phyloP scores from a whole-genome alignment of 768 basidiomycete species.

The Lyophyllum decastes region DNA sequence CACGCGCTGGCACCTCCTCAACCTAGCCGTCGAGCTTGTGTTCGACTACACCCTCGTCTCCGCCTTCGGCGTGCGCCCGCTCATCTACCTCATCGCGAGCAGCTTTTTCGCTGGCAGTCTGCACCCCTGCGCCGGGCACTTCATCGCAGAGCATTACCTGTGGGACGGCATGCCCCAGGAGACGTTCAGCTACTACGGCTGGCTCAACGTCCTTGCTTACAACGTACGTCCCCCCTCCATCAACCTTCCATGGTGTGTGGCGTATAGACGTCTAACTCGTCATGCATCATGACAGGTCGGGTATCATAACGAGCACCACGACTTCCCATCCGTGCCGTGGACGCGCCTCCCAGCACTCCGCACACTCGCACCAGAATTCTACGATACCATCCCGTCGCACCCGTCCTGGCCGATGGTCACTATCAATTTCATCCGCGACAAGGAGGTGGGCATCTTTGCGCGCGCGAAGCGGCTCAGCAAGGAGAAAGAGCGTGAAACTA shows the following conservation, averaged over 20 bases:
- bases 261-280: too few relatives aligned
- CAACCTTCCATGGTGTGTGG: slow-evolving; percentile 6
- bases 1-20: slow-evolving; percentile 84
- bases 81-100: slow-evolving; percentile 83
- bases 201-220: slow-evolving; percentile 87
- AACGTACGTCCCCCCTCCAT: slow-evolving; percentile 59
- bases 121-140: slow-evolving; percentile 96
- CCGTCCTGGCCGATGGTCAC: slow-evolving; percentile 95
- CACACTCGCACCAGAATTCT: slow-evolving; percentile 87
- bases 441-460: slow-evolving; percentile 85
- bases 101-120: slow-evolving; percentile 97
- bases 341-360: slow-evolving; percentile 85
- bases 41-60: slow-evolving; percentile 72
- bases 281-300: slow-evolving; percentile 65
- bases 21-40: slow-evolving; percentile 65
- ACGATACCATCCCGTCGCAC: slow-evolving; percentile 85
- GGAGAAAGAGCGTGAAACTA: slow-evolving; percentile 17
- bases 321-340: slow-evolving; percentile 97
- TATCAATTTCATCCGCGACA: slow-evolving; percentile 90
- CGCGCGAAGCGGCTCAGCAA: slow-evolving; percentile 74
- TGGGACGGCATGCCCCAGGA: slow-evolving; percentile 93
- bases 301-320: slow-evolving; percentile 99
- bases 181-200: slow-evolving; percentile 96
- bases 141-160: slow-evolving; percentile 96
- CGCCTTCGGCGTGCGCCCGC: slow-evolving; percentile 41